Evolutionary conservation across 2,329 filamentous ascomycete genomes (phyloP).

Genomic region (Pseudogymnoascus sp.): DNA sequence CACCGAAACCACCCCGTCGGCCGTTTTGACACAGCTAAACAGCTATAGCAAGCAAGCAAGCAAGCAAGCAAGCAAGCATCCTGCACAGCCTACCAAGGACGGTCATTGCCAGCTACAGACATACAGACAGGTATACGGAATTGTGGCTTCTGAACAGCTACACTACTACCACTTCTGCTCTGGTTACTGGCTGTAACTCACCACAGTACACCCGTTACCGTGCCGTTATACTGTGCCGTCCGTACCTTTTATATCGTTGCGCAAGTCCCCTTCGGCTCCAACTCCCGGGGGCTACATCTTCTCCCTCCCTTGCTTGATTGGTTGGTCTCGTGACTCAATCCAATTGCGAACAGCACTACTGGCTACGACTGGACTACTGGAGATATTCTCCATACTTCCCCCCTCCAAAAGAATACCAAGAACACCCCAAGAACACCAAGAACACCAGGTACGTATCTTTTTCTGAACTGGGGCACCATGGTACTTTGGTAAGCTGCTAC

Average conservation of each 20-base stretch:
- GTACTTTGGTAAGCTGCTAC: not conserved
- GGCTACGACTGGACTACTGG: too few relatives aligned
- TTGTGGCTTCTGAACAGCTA: too few relatives aligned
- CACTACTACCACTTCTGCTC: too few relatives aligned
- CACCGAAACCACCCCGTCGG: not conserved
- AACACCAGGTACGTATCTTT: not conserved
- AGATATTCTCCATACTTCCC: too few relatives aligned
- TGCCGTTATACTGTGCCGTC: not conserved
- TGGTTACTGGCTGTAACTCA: too few relatives aligned
- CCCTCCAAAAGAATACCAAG: too few relatives aligned
- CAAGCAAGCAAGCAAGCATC: not conserved
- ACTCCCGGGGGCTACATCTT: not conserved
- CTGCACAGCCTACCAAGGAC: not conserved
- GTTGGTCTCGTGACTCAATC: not conserved
- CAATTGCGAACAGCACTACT: too few relatives aligned
- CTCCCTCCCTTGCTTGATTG: not conserved
- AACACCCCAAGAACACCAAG: not conserved
- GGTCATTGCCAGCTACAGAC: not conserved
- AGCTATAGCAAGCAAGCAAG: not conserved
- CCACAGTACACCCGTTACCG: too few relatives aligned
- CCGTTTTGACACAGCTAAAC: not conserved
- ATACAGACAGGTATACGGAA: too few relatives aligned
- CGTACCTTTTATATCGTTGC: conserved; percentile 2
- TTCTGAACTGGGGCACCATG: not conserved
- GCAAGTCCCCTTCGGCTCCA: not conserved